Percentiles rank a stretch among this genome's conserved stretches.
Conservation (phyloP, 2,329 filamentous ascomycete genomes). For the Pyrenochaeta sp. region DNA sequence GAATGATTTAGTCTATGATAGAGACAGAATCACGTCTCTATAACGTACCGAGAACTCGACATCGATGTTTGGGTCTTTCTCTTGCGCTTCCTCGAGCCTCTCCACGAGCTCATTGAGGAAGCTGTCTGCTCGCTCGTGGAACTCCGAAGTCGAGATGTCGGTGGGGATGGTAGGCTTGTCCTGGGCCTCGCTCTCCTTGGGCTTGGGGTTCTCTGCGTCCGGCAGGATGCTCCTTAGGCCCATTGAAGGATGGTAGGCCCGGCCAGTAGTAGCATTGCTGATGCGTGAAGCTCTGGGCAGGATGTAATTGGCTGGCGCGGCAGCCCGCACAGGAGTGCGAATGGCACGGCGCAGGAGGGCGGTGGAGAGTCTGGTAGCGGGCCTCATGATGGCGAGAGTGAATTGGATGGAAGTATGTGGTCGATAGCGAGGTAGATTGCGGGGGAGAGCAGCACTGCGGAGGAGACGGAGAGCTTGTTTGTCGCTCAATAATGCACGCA, state of each 20-base stretch:
- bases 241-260: constrained; percentile 37
- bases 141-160: constrained; percentile 73
- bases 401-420: constrained; percentile 3
- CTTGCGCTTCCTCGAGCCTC: constrained; percentile 75
- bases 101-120: constrained; percentile 70
- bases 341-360: constrained; percentile 30
- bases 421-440: not conserved
- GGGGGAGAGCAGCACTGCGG: constrained; percentile 3
- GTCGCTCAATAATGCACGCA: too few relatives aligned
- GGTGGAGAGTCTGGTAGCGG: constrained; percentile 28
- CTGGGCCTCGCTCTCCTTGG: constrained; percentile 43
- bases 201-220: constrained; percentile 50
- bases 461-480: constrained; percentile 9
- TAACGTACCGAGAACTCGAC: constrained; percentile 83
- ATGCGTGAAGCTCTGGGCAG: constrained; percentile 25
- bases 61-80: constrained; percentile 77
- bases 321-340: constrained; percentile 27
- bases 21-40: not conserved
- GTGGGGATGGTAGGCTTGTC: constrained; percentile 61
- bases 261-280: constrained; percentile 14
- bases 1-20: not conserved
- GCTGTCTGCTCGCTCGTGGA: constrained; percentile 77
- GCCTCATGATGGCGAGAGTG: constrained; percentile 26
- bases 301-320: constrained; percentile 34
- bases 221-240: constrained; percentile 52